Percentiles rank a stretch among this genome's conserved stretches.
Conservation (phyloP, 441 rosid species). For the Syzygium syzygioides region DNA sequence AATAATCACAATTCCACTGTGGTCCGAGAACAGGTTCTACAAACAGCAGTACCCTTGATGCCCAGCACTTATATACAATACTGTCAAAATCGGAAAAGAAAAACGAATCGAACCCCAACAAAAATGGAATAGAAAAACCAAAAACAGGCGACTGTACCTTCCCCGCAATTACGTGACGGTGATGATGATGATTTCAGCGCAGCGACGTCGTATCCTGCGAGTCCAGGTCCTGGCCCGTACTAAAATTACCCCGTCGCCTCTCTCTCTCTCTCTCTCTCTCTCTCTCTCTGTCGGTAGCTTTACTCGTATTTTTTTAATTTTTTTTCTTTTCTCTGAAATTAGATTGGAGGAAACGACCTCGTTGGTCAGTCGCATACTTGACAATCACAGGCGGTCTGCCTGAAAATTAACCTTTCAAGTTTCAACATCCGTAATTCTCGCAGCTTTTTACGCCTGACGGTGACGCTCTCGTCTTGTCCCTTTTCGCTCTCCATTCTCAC, state of each 20-base stretch:
- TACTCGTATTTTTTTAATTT: background rate
- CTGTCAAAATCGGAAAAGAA: background rate
- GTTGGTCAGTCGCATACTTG: background rate
- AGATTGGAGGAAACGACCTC: background rate
- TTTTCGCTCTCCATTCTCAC: background rate
- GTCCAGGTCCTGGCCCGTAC: background rate
- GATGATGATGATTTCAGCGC: background rate
- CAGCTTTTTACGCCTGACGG: background rate
- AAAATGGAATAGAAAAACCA: background rate
- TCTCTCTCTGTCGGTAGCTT: background rate
- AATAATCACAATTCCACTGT: too few relatives aligned
- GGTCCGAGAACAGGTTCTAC: too few relatives aligned
- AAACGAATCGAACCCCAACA: background rate
- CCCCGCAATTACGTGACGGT: background rate
- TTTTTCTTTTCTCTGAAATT: background rate
- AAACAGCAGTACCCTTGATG: too few relatives aligned
- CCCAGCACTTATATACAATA: too few relatives aligned
- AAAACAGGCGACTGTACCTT: background rate
- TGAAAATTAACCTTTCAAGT: background rate
- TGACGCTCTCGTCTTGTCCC: background rate
- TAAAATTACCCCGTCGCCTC: background rate
- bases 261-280: background rate
- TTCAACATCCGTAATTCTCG: background rate
- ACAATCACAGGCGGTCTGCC: background rate
- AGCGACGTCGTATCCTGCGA: background rate